Conservation (phyloP, 1,139 yeast species). For the Chernovozyma sophiae-reginae region DNA sequence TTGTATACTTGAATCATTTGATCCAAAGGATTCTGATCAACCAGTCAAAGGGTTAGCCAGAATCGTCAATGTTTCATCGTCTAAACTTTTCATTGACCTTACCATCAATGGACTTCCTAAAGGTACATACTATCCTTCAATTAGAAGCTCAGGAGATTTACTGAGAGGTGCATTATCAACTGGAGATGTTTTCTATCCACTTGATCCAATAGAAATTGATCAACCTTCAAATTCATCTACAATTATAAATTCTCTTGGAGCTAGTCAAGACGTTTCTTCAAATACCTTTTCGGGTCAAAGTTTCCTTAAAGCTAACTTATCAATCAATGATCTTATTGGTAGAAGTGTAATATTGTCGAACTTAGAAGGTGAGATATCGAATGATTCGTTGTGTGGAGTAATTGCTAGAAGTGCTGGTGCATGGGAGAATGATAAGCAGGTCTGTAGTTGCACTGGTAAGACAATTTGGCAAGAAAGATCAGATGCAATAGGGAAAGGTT, state of each 20-base stretch:
- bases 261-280: conserved; percentile 11
- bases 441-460: conserved; percentile 93
- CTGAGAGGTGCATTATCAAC: conserved; percentile 70
- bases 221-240: conserved; percentile 30
- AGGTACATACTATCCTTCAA: conserved; percentile 66
- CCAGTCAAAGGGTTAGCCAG: conserved; percentile 88
- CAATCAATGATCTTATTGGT: conserved; percentile 69
- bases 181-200: conserved; percentile 47
- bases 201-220: conserved; percentile 46
- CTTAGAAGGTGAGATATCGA: conserved; percentile 31
- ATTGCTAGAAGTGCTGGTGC: conserved; percentile 95
- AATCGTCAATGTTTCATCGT: conserved; percentile 63
- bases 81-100: conserved; percentile 62
- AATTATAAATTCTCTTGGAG: conserved; percentile 38
- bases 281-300: conserved; percentile 52
- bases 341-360: conserved; percentile 66
- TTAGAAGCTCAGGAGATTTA: conserved; percentile 71
- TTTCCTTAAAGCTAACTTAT: conserved; percentile 55
- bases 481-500: conserved; percentile 63
- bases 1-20: conserved; percentile 76
- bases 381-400: conserved; percentile 69
- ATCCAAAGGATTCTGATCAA: conserved; percentile 37
- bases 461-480: conserved; percentile 92
- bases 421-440: conserved; percentile 93
- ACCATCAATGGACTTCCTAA: conserved; percentile 66